Percentiles rank a stretch among this genome's conserved stretches.
phyloP scores from a whole-genome alignment of 2,329 filamentous ascomycete species.

The Beauveria bassiana region DNA sequence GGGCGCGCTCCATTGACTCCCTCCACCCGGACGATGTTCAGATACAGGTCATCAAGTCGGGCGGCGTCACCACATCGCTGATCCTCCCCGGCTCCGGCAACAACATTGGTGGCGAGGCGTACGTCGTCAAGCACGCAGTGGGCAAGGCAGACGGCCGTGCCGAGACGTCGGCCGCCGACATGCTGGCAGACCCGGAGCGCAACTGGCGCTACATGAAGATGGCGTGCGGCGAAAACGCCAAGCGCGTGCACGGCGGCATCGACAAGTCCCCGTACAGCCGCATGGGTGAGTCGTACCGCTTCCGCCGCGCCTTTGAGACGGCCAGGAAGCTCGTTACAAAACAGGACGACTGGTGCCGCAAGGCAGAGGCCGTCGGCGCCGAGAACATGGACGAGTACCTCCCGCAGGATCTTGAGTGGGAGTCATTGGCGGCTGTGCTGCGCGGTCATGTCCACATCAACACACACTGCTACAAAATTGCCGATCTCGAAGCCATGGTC shows the following conservation, averaged over 20 bases:
- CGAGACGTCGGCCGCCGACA: conserved; percentile 54
- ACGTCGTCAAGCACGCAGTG: conserved; percentile 59
- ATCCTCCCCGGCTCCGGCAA: conserved; percentile 63
- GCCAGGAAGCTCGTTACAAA: conserved; percentile 47
- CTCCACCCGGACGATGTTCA: conserved; percentile 57
- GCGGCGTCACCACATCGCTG: conserved; percentile 62
- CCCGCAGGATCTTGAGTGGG: conserved; percentile 55
- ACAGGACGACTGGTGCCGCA: conserved; percentile 62
- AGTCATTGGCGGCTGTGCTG: conserved; percentile 53
- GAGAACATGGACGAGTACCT: conserved; percentile 49
- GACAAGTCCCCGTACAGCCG: conserved; percentile 50
- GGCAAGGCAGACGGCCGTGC: conserved; percentile 50
- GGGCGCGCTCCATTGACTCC: conserved; percentile 58
- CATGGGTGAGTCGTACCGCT: conserved; percentile 62
- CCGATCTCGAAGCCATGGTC: conserved; percentile 62
- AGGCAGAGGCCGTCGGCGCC: conserved; percentile 42
- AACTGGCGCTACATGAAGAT: conserved; percentile 69
- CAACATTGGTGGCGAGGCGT: conserved; percentile 66
- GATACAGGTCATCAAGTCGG: conserved; percentile 62
- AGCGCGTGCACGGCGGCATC: conserved; percentile 49
- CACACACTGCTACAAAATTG: conserved; percentile 63
- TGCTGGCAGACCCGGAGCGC: conserved; percentile 58
- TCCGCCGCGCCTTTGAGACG: conserved; percentile 60
- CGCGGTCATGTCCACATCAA: conserved; percentile 63
- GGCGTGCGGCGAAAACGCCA: conserved; percentile 66